Base-by-base conservation (phyloP, 2,329 filamentous ascomycete species). In the Septoria petroselini region DNA sequence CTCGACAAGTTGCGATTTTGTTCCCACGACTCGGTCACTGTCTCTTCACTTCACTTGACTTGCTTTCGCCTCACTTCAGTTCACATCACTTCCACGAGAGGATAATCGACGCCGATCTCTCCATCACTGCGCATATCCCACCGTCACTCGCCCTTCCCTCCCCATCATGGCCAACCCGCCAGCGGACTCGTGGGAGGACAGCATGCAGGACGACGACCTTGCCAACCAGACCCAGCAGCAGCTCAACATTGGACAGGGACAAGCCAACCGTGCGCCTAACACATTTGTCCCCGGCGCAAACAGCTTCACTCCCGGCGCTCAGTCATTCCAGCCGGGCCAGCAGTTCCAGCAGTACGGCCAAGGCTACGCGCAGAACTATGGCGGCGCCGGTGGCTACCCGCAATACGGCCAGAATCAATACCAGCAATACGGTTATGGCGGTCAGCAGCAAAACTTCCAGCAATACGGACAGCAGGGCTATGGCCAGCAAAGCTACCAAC, bases 181-280 rank as follows among this genome's bases (percentile, higher is more conserved):
- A 44, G 58, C 62, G 33, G 65, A 95, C 71, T 95, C 90, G 56
- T 97, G 93, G 88, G 91, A 97, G 74, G 66, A 70, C 53, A 66
- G 65, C 48, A 66, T 68, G 58, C 47, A 52, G 30, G 68, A 71
- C 58, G 62, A 69, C 38, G 60, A 67, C 37, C 64, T 70, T 50
- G 60, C 68, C 41, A 60, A 65, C 41, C 68, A 70, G 60, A 62
- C 68, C 5, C 67, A 69, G 55, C 68, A 67, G 52, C 62, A 64
- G 37, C 53, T 70, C 55, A 69, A 69, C 58, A 35, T 68, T 35
- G 34, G 34, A 21, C 61, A 65, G 47, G 57, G 58, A 53, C 58
- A 53, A 48, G 50, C 44, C 37, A 46, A 45, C n/a, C 54, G 39
- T 27, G 41, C 39, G 25, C 15, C 43, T 12, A 57, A 54, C 44